Conservation (phyloP, 2,329 filamentous ascomycete genomes). For the Scytalidium sp. region DNA sequence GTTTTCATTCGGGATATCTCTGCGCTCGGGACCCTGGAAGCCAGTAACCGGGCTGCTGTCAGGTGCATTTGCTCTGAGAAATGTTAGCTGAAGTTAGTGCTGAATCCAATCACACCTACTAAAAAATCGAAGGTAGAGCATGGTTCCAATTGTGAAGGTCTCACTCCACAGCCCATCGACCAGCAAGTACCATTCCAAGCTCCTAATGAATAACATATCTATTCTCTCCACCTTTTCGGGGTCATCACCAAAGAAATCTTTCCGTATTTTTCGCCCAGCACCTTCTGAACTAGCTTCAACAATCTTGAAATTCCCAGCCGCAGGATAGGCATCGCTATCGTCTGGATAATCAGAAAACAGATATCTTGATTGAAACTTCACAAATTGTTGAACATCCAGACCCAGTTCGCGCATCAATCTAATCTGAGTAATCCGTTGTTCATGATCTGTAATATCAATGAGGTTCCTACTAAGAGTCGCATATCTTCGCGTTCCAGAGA, state of each 20-base stretch:
- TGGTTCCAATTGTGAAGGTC: constrained; percentile 65
- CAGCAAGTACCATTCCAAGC: constrained; percentile 81
- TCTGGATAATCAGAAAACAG: constrained; percentile 49
- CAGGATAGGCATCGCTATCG: constrained; percentile 34
- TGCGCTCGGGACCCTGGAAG: constrained; percentile 45
- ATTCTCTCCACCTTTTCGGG: constrained; percentile 58
- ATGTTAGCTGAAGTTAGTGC: constrained; percentile 13
- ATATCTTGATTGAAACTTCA: constrained; percentile 63
- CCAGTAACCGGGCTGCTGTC: constrained; percentile 51
- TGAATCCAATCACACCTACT: constrained; percentile 55
- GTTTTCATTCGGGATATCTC: constrained; percentile 30
- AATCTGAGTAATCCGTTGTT: constrained; percentile 66
- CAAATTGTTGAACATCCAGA: constrained; percentile 70
- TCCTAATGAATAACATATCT: constrained; percentile 70
- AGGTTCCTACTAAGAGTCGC: constrained; percentile 74
- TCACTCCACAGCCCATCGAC: constrained; percentile 70
- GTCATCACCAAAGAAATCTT: constrained; percentile 68
- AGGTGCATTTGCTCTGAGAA: constrained; percentile 39
- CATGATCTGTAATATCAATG: constrained; percentile 64
- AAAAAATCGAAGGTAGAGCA: constrained; percentile 80
- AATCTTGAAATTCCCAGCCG: constrained; percentile 47
- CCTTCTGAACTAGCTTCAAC: constrained; percentile 41
- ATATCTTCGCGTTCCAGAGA: constrained; percentile 63
- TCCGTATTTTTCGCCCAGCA: constrained; percentile 61
- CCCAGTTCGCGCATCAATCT: constrained; percentile 71